These are phyloP conservation scores for Populus nigra DNA, from an alignment of 345 rosid genomes.

Conservation along the genomic window DNA sequence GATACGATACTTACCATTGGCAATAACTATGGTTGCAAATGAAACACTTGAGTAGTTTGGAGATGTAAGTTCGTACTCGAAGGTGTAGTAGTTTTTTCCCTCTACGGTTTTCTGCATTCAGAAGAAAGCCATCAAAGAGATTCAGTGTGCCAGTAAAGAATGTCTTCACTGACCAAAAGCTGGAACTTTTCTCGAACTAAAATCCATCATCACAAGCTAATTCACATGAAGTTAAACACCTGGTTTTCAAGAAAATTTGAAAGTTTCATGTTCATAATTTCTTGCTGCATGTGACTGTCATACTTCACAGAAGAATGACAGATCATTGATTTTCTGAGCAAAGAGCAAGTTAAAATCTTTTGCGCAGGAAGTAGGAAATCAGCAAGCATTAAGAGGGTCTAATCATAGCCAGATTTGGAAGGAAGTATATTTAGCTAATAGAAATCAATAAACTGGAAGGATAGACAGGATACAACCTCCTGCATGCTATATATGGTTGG, in stretches of 20 bases:
- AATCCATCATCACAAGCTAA: not conserved
- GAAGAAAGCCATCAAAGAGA: not conserved
- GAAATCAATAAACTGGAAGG: not conserved
- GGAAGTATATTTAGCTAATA: not conserved
- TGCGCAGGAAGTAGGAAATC: not conserved
- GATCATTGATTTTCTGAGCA: not conserved
- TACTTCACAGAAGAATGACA: not conserved
- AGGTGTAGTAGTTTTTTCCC: constrained; percentile 73
- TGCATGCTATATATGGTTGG: constrained; percentile 56
- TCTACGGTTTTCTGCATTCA: constrained; percentile 57
- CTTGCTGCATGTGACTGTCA: not conserved
- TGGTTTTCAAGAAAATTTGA: not conserved
- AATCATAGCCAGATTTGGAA: not conserved
- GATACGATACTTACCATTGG: not conserved
- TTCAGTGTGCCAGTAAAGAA: not conserved
- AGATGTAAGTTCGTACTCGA: constrained; percentile 71
- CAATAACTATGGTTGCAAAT: constrained; percentile 69
- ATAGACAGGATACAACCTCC: constrained; percentile 41
- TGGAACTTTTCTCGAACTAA: not conserved
- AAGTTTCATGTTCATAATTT: not conserved
- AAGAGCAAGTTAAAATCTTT: not conserved
- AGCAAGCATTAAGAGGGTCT: not conserved
- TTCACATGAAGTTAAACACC: not conserved
- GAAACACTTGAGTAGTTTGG: constrained; percentile 60
- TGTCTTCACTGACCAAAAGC: not conserved